Base-by-base conservation (phyloP, 2,329 filamentous ascomycete genomes). In the Beauveria australis region DNA sequence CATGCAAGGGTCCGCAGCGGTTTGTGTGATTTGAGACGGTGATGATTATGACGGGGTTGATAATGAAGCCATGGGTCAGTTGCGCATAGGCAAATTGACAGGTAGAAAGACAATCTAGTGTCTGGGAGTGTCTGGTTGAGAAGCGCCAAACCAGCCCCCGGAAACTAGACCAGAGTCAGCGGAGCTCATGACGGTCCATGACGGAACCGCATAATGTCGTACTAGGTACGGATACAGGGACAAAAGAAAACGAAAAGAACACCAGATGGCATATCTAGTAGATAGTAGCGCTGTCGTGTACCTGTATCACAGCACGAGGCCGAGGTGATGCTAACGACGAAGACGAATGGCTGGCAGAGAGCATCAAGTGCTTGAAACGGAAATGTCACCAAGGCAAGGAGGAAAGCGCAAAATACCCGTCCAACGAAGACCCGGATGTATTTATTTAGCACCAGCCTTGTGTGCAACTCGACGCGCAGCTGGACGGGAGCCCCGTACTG, bases 1-100 rank as follows among this genome's bases (percentile, higher is more conserved):
- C 24, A 54, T 56, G 53, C 53, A 56, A 56, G 53, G 53, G 53
- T 47, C 53, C 53, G 53, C 43, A 47, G n/a, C 53, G 28, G 53
- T 56, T 56, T 28, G 43, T 56, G 12, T 37, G 33, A 37, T 37
- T 37, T 37, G 14, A 37, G 33, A 37, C 33, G 33, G 33, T 37
- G 33, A 37, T 37, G 33, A 16, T 37, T 37, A 37, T 37, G 12
- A 37, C 33, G 33, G 33, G 33, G 12, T 37, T 37, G 33, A 37
- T 14, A 16, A 37, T 37, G 33, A 37, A 37, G 33, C 33, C 33
- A 37, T 37, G 33, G 33, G 5, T 37, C 33, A 6, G 16, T 37
- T 6, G 33, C 33, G 33, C 33, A 37, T 6, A 37, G 33, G 33
- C 14, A 37, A 37, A 12, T 37, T 16, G 10, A 37, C 33, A 37